Percentiles rank a stretch among this genome's conserved stretches.
These are phyloP conservation scores for Volvox reticuliferus DNA, from an alignment of 139 green algal species.

Conservation along the genomic window DNA sequence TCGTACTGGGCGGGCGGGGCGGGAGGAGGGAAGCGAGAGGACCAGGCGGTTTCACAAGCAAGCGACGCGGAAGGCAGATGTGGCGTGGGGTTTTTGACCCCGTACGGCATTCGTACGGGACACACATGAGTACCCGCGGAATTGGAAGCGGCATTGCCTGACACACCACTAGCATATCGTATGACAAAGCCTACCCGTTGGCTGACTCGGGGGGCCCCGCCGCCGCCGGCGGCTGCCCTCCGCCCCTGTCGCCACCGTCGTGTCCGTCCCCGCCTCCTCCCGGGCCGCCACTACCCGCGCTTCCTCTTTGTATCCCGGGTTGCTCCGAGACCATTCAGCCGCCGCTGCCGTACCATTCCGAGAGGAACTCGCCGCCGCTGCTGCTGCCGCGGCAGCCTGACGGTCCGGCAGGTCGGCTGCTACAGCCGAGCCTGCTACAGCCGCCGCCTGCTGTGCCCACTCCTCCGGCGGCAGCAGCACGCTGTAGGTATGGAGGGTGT, in stretches of 20 bases:
- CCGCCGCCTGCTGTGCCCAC: not conserved
- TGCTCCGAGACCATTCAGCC: not conserved
- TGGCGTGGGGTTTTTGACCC: too few species aligned
- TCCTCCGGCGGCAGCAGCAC: constrained; percentile 20
- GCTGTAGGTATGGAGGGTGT: constrained; percentile 39
- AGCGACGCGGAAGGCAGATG: too few species aligned
- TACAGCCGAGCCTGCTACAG: not conserved
- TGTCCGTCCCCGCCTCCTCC: not conserved
- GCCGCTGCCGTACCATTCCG: not conserved
- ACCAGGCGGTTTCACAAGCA: too few species aligned
- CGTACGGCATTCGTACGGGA: too few species aligned
- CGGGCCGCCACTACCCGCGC: not conserved
- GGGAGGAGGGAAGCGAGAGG: too few species aligned
- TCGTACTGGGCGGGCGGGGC: too few species aligned
- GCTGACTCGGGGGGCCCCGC: not conserved
- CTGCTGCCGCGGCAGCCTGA: not conserved
- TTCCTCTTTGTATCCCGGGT: too few species aligned
- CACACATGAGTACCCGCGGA: too few species aligned
- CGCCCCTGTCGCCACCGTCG: not conserved
- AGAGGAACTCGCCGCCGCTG: not conserved
- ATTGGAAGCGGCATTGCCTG: too few species aligned
- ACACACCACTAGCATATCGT: too few species aligned
- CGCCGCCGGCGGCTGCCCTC: not conserved
- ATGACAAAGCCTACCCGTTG: not conserved
- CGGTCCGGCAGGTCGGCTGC: not conserved